Conservation (phyloP, 1,139 yeast genomes). For the Candida neerlandica region DNA sequence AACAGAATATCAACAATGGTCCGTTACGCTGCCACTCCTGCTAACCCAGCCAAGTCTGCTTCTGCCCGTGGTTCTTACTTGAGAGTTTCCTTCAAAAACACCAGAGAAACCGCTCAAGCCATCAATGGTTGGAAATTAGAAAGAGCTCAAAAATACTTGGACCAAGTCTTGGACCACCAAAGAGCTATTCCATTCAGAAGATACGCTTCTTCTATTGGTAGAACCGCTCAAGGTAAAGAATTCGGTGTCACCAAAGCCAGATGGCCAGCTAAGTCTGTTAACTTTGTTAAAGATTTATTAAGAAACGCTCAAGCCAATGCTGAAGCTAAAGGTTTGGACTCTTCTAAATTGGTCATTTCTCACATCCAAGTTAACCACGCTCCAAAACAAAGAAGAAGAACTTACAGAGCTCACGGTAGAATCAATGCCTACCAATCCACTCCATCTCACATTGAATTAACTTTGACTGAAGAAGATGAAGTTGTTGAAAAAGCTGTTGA, state of each 20-base stretch:
- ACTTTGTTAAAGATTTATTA: conserved; percentile 91
- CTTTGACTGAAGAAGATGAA: conserved; percentile 94
- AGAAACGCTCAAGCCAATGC: conserved; percentile 99
- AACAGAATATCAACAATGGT: conserved; percentile 34
- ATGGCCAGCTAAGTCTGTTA: conserved; percentile 99
- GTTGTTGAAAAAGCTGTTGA: conserved; percentile 93
- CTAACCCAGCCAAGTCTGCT: conserved; percentile 99
- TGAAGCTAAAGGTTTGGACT: conserved; percentile 98
- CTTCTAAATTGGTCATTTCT: conserved; percentile 88
- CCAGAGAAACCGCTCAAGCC: conserved; percentile 99
- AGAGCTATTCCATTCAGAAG: conserved; percentile 99
- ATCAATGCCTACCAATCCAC: conserved; percentile 98
- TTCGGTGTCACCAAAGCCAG: conserved; percentile 99
- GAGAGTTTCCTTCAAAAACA: conserved; percentile 99
- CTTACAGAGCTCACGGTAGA: conserved; percentile 99
- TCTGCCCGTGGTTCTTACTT: conserved; percentile 99
- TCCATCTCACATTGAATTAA: conserved; percentile 98
- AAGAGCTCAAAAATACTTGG: conserved; percentile 95
- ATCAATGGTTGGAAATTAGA: conserved; percentile 96
- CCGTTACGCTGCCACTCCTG: conserved; percentile 98
- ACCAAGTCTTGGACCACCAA: conserved; percentile 95
- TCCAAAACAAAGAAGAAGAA: conserved; percentile 99
- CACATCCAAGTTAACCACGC: conserved; percentile 99
- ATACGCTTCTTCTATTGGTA: conserved; percentile 94
- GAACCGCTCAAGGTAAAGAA: conserved; percentile 99